Evolutionary conservation across 2,329 filamentous ascomycete species (phyloP).

Genomic region (Knufia petricola): DNA sequence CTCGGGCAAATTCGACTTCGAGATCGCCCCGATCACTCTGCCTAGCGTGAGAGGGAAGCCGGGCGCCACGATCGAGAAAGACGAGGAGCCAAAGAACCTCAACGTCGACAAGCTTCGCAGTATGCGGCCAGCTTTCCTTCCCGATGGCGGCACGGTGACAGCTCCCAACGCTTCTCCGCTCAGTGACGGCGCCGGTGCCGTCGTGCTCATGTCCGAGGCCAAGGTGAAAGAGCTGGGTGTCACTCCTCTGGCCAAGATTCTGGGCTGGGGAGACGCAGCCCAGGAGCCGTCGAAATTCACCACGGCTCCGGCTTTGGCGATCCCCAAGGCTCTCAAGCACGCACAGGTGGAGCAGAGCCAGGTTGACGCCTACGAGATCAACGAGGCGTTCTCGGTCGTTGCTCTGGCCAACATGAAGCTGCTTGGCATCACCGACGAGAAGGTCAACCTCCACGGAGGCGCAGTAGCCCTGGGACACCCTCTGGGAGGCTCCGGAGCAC

Average conservation of each 20-base stretch:
- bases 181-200: slow-evolving; percentile 85
- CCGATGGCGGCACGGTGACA: slow-evolving; percentile 74
- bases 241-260: slow-evolving; percentile 90
- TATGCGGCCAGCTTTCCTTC: slow-evolving; percentile 74
- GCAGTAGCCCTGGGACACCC: slow-evolving; percentile 94
- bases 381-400: slow-evolving; percentile 97
- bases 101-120: slow-evolving; percentile 72
- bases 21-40: slow-evolving; percentile 86
- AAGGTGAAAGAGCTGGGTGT: slow-evolving; percentile 86
- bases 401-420: slow-evolving; percentile 94
- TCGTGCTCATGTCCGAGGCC: slow-evolving; percentile 87
- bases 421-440: slow-evolving; percentile 65
- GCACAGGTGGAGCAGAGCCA: slow-evolving; percentile 68
- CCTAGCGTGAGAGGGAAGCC: slow-evolving; percentile 86
- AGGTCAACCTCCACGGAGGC: slow-evolving; percentile 91
- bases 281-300: slow-evolving; percentile 92
- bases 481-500: slow-evolving; percentile 83
- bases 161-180: slow-evolving; percentile 93
- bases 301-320: slow-evolving; percentile 81
- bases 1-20: slow-evolving; percentile 67
- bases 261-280: slow-evolving; percentile 92
- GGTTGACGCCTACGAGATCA: slow-evolving; percentile 95
- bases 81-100: slow-evolving; percentile 92
- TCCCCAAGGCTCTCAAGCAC: slow-evolving; percentile 95
- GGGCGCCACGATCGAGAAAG: slow-evolving; percentile 64